Conservation (phyloP, 495 filamentous ascomycete genomes). For the Apiosordaria backusii region DNA sequence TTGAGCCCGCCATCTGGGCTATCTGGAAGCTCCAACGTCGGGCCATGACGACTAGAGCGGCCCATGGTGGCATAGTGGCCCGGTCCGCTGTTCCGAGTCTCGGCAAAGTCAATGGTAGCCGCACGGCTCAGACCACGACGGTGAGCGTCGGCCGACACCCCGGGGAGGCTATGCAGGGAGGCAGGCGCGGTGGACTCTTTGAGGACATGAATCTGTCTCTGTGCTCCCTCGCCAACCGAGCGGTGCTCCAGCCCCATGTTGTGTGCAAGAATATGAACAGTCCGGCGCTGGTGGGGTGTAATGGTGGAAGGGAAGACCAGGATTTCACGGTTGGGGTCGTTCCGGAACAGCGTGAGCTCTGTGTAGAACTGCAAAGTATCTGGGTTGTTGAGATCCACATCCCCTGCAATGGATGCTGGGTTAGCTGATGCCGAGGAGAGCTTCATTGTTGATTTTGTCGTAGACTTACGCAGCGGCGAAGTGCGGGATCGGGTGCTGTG, state of each 20-base stretch:
- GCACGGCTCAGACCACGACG: constrained; percentile 84
- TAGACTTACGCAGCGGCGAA: constrained; percentile 39
- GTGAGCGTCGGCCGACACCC: constrained; percentile 67
- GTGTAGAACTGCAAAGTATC: constrained; percentile 83
- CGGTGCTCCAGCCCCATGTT: constrained; percentile 88
- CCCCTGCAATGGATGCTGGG: constrained; percentile 37
- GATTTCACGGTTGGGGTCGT: constrained; percentile 69
- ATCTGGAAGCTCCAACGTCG: constrained; percentile 77
- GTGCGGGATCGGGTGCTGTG: constrained; percentile 29
- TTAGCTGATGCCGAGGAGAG: constrained; percentile 31
- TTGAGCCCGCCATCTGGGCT: constrained; percentile 61
- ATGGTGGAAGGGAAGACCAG: constrained; percentile 78
- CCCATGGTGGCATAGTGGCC: constrained; percentile 71
- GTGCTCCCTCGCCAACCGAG: constrained; percentile 80
- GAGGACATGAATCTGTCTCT: constrained; percentile 84
- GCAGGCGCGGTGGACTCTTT: constrained; percentile 51
- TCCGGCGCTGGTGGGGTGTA: constrained; percentile 77
- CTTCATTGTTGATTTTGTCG: constrained; percentile 13
- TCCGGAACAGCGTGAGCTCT: constrained; percentile 83
- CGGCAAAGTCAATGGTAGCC: constrained; percentile 97
- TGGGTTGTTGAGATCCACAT: constrained; percentile 90
- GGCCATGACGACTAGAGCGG: constrained; percentile 59
- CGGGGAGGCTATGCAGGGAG: constrained; percentile 52
- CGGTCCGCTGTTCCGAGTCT: constrained; percentile 68
- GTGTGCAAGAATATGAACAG: constrained; percentile 90